Percentiles rank a stretch among this genome's conserved stretches.
phyloP scores from a whole-genome alignment of 139 green algal species.

The Coelastrella sp. region DNA sequence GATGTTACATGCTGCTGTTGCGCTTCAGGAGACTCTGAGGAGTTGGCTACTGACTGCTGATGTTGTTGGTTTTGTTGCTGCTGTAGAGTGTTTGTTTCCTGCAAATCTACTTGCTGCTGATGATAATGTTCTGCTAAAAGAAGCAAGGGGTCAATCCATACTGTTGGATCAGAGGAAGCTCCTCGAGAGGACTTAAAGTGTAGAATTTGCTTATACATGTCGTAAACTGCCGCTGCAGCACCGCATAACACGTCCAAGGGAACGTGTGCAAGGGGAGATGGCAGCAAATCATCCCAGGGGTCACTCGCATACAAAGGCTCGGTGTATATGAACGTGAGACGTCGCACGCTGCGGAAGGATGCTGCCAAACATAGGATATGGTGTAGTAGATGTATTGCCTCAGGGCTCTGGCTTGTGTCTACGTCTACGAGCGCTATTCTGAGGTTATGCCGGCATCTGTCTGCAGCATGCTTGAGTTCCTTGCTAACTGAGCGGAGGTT shows the following conservation, averaged over 20 bases:
- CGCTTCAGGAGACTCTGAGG: no score
- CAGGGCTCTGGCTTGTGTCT: neutral
- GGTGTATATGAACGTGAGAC: neutral
- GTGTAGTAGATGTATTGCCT: neutral
- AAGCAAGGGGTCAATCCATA: neutral
- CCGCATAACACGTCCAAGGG: neutral
- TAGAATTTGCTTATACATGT: neutral
- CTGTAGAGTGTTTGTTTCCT: neutral
- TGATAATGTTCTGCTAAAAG: neutral
- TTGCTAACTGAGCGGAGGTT: neutral
- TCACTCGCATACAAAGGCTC: neutral
- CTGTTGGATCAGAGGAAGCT: neutral
- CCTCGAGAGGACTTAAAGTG: neutral
- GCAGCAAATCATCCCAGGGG: neutral
- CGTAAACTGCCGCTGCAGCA: neutral
- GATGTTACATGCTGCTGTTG: neutral
- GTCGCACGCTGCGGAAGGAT: neutral
- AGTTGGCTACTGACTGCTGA: neutral
- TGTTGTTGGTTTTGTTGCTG: neutral
- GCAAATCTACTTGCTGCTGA: neutral
- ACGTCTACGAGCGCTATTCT: neutral
- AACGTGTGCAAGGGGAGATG: neutral
- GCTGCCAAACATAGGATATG: neutral
- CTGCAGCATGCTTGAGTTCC: conserved; percentile 5
- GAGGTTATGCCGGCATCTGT: neutral